phyloP scores from a whole-genome alignment of 1,284 basidiomycete genomes.

The Inonotus obliquus region DNA sequence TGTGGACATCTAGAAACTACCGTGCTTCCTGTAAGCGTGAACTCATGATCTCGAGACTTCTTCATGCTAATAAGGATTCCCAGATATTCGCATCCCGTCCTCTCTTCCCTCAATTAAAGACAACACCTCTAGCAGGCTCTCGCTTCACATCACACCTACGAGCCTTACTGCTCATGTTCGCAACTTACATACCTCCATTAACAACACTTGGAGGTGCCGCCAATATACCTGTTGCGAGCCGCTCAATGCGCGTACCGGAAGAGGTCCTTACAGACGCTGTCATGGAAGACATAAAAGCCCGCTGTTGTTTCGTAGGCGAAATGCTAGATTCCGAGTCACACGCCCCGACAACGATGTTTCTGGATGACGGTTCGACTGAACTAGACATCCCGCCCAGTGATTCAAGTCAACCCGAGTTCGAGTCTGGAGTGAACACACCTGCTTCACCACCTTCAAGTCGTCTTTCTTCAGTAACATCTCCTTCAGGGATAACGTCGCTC shows the following conservation, averaged over 20 bases:
- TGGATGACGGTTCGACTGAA: conserved; percentile 41
- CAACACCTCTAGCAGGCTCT: conserved; percentile 79
- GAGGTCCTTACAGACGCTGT: conserved; percentile 70
- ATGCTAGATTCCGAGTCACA: conserved; percentile 40
- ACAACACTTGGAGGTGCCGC: conserved; percentile 58
- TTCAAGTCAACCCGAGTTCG: conserved; percentile 44
- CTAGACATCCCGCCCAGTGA: conserved; percentile 45
- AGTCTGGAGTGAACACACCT: conserved; percentile 24
- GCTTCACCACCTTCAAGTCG: conserved; percentile 30
- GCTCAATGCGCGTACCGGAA: conserved; percentile 62
- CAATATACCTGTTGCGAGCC: conserved; percentile 57
- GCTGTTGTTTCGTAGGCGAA: conserved; percentile 74
- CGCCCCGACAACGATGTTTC: conserved; percentile 39
- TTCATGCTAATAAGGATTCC: background rate
- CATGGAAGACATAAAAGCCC: conserved; percentile 81
- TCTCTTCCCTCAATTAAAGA: conserved; percentile 72
- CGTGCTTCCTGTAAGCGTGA: conserved; percentile 70
- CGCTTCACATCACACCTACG: conserved; percentile 73
- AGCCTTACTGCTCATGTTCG: conserved; percentile 75
- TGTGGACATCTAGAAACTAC: conserved; percentile 89
- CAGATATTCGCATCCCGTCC: conserved; percentile 89
- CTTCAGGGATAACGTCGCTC: conserved; percentile 56
- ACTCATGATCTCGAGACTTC: background rate
- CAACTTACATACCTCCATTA: conserved; percentile 74
- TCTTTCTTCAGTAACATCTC: conserved; percentile 43